Evolutionary conservation across 495 filamentous ascomycete genomes (phyloP).

Genomic region (Talaromyces trachyspermus): DNA sequence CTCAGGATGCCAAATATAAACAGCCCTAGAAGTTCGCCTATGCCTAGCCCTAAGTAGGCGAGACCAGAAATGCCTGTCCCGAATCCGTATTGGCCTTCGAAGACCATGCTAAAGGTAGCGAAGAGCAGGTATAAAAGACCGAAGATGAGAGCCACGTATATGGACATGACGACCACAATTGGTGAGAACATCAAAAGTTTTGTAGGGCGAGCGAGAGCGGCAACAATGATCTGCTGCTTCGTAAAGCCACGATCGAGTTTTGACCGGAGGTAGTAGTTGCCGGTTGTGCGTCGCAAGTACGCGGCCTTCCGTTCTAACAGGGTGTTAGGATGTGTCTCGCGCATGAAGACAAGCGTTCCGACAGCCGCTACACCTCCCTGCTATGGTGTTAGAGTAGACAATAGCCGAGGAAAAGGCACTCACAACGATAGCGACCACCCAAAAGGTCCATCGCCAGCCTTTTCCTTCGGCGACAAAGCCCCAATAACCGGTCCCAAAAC

Average conservation of each 20-base stretch:
- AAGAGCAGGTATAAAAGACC: constrained; percentile 33
- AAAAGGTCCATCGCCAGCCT: constrained; percentile 44
- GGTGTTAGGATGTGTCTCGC: constrained; percentile 67
- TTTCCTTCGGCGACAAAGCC: constrained; percentile 30
- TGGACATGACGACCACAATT: constrained; percentile 24
- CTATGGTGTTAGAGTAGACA: too few species aligned
- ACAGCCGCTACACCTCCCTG: constrained; percentile 34
- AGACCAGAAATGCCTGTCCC: constrained; percentile 21
- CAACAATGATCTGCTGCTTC: too few species aligned
- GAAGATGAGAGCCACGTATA: constrained; percentile 28
- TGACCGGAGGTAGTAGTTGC: constrained; percentile 47
- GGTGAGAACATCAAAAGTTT: constrained; percentile 31
- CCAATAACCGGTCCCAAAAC: constrained; percentile 25
- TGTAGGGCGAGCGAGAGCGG: constrained; percentile 16
- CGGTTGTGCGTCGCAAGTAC: constrained; percentile 40
- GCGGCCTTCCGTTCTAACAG: constrained; percentile 62
- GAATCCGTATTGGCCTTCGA: constrained; percentile 25
- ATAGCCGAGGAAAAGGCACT: too few species aligned
- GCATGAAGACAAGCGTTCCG: constrained; percentile 43
- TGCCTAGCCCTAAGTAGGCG: constrained; percentile 28
- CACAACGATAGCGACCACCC: constrained; percentile 35
- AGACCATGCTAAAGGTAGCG: constrained; percentile 33
- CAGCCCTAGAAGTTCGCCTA: constrained; percentile 19
- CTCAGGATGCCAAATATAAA: constrained; percentile 18
- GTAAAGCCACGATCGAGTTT: constrained; percentile 44